Percentiles rank a stretch among this genome's conserved stretches.
Evolutionary conservation across 2,329 filamentous ascomycete genomes (phyloP).

Genomic region (Paecilomyces sp.): DNA sequence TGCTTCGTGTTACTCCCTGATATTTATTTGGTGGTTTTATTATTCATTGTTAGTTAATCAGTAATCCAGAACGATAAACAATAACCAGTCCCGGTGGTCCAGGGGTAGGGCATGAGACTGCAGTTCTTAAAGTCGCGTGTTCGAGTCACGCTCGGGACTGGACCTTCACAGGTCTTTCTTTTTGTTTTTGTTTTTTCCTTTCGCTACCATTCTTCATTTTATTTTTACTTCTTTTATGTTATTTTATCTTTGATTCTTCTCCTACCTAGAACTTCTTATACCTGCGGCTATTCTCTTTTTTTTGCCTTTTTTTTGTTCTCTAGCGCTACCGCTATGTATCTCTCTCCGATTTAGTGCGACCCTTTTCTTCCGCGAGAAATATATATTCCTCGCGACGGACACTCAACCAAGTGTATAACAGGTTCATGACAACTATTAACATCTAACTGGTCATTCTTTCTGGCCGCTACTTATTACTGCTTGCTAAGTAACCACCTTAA

Average conservation of each 20-base stretch:
- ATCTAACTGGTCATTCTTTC: not conserved
- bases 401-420: not conserved
- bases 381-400: no score
- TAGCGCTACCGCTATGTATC: no score
- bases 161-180: not conserved
- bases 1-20: no score
- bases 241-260: not conserved
- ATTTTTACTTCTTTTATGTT: not conserved
- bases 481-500: not conserved
- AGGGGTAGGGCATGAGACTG: not conserved
- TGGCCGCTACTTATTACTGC: not conserved
- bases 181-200: not conserved
- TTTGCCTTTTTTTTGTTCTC: no score
- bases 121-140: not conserved
- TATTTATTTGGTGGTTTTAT: no score
- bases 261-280: not conserved
- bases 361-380: not conserved
- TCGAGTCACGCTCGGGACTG: not conserved
- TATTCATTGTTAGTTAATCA: not conserved
- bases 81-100: not conserved
- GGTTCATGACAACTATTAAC: not conserved
- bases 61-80: not conserved
- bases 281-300: no score
- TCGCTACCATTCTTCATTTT: not conserved
- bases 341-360: no score